Evolutionary conservation across 139 green algal genomes (phyloP).

Genomic region (Edaphochlamys debaryana): DNA sequence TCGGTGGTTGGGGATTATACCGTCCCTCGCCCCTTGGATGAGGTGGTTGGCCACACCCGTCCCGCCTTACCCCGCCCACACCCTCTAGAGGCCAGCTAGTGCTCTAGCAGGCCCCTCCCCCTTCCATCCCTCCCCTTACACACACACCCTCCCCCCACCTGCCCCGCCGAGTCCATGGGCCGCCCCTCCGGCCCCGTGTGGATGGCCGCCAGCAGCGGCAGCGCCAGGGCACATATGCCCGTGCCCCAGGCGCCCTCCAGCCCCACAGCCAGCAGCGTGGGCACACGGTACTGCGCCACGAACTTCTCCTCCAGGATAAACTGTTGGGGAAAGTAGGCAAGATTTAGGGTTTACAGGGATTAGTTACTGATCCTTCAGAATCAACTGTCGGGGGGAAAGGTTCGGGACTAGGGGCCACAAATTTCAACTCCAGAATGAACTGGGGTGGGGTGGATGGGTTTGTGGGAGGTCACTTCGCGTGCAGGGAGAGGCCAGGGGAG

Average conservation of each 20-base stretch:
- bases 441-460: background rate
- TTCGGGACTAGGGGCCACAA: too few species aligned
- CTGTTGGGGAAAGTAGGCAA: slow-evolving; percentile 23
- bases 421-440: too few species aligned
- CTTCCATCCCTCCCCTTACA: background rate
- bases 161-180: slow-evolving; percentile 68
- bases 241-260: slow-evolving; percentile 85
- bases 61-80: too few species aligned
- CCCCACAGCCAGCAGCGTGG: slow-evolving; percentile 80
- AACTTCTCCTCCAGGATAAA: slow-evolving; percentile 94
- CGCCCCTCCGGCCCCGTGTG: slow-evolving; percentile 51
- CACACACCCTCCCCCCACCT: background rate
- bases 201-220: slow-evolving; percentile 71
- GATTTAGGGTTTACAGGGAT: background rate
- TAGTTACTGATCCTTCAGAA: background rate
- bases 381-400: too few species aligned
- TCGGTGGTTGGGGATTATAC: too few species aligned
- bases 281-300: slow-evolving; percentile 72
- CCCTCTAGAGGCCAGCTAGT: too few species aligned
- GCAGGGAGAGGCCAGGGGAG: too few species aligned
- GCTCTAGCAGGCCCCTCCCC: background rate
- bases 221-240: slow-evolving; percentile 62
- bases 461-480: too few species aligned
- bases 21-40: background rate
- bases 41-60: background rate